Evolutionary conservation across 495 filamentous ascomycete species (phyloP).

Genomic region (Copromyces sp.): DNA sequence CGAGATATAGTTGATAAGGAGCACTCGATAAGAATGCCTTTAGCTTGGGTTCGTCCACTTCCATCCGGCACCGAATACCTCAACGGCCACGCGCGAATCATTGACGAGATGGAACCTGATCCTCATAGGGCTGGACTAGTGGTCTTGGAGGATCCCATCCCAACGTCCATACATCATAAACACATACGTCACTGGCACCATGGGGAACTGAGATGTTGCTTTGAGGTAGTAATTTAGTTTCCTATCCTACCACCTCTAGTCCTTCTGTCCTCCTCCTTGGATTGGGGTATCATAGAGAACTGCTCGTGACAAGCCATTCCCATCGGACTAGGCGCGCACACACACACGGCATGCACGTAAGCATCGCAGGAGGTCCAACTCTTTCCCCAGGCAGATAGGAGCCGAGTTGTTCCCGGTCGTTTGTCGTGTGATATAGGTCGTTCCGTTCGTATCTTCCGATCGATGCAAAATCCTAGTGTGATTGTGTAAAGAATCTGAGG

Average conservation of each 20-base stretch:
- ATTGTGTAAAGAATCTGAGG: conserved; percentile 20
- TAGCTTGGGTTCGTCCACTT: neutral
- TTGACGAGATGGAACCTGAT: neutral
- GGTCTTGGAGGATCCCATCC: neutral
- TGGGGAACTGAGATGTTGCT: neutral
- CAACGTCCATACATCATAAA: neutral
- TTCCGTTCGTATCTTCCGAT: neutral
- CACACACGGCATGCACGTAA: neutral
- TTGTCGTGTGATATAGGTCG: neutral
- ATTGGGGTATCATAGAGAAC: neutral
- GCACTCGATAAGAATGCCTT: neutral
- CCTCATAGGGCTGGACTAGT: neutral
- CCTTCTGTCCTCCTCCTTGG: neutral
- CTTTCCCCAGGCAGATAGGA: neutral
- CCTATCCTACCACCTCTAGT: neutral
- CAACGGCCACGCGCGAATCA: neutral
- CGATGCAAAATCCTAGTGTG: conserved; percentile 19
- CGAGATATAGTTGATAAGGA: neutral
- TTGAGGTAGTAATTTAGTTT: neutral
- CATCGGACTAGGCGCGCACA: neutral
- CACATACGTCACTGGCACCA: neutral
- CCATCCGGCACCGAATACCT: neutral
- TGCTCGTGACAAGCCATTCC: neutral
- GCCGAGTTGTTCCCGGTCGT: neutral
- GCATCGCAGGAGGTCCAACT: neutral